Percentiles rank a stretch among this genome's conserved stretches.
phyloP scores from a whole-genome alignment of 106 monocot genomes.

The Acorus gramineus region DNA sequence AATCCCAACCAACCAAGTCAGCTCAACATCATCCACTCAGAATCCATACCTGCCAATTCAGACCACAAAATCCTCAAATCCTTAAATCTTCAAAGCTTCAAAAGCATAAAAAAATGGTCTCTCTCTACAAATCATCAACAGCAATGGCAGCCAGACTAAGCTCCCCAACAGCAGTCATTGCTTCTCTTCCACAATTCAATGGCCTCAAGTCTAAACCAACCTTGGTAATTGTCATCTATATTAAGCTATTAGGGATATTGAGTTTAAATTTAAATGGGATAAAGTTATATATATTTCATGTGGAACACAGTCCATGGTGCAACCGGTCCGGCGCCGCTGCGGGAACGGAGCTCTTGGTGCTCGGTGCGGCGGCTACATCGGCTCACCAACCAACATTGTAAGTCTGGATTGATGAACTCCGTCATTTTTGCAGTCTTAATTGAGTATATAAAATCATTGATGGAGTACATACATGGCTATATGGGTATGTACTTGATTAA shows the following conservation, averaged over 20 bases:
- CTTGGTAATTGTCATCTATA: slow-evolving; percentile 19
- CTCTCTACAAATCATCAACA: background rate
- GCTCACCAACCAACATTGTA: slow-evolving; percentile 87
- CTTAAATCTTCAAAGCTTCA: no score
- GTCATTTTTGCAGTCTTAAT: no score
- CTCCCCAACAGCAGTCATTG: slow-evolving; percentile 31
- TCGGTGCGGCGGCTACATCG: slow-evolving; percentile 73
- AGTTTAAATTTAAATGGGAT: no score
- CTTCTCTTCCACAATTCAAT: slow-evolving; percentile 52
- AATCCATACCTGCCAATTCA: no score
- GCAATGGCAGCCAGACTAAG: slow-evolving; percentile 55
- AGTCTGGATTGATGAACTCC: background rate
- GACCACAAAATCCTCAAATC: no score
- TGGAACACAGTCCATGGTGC: slow-evolving; percentile 40
- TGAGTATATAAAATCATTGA: no score
- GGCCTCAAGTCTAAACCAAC: slow-evolving; percentile 58
- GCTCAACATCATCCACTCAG: no score
- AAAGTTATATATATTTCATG: background rate
- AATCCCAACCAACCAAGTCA: no score
- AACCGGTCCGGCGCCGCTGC: slow-evolving; percentile 4
- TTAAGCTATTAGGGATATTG: background rate
- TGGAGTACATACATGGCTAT: no score
- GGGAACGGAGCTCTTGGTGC: slow-evolving; percentile 53
- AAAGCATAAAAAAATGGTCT: background rate
- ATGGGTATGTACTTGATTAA: no score